phyloP scores from a whole-genome alignment of 208 protist genomes.

The Novymonas esmeraldas region DNA sequence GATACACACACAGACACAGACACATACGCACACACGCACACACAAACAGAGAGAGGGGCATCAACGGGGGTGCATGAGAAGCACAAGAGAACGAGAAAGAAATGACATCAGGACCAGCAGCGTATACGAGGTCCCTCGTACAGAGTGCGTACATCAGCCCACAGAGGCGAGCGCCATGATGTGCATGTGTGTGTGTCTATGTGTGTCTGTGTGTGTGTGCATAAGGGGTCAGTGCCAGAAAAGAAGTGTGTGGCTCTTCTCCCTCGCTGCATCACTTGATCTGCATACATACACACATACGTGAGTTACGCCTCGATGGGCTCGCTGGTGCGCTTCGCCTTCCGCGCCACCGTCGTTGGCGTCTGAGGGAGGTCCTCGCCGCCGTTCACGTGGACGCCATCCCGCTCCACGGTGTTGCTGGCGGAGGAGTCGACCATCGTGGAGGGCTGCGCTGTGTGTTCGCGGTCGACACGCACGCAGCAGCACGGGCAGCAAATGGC shows the following conservation, averaged over 20 bases:
- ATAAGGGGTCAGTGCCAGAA: too few relatives aligned
- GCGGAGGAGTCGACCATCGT: background rate
- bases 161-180: too few relatives aligned
- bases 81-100: too few relatives aligned
- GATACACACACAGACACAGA: too few relatives aligned
- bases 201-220: background rate
- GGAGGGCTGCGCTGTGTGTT: background rate
- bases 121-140: background rate
- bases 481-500: constrained; percentile 7
- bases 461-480: background rate
- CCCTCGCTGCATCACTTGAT: too few relatives aligned
- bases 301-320: background rate
- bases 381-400: background rate
- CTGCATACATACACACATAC: background rate
- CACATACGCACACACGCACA: too few relatives aligned
- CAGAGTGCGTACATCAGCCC: too few relatives aligned
- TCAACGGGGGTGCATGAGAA: too few relatives aligned
- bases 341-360: background rate
- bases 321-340: background rate
- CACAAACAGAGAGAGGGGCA: too few relatives aligned
- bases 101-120: background rate
- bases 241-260: too few relatives aligned
- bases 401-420: background rate
- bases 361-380: background rate
- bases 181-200: background rate